Evolutionary conservation across 2,329 filamentous ascomycete genomes (phyloP).

Genomic region (Phyllosticta citriasiana): DNA sequence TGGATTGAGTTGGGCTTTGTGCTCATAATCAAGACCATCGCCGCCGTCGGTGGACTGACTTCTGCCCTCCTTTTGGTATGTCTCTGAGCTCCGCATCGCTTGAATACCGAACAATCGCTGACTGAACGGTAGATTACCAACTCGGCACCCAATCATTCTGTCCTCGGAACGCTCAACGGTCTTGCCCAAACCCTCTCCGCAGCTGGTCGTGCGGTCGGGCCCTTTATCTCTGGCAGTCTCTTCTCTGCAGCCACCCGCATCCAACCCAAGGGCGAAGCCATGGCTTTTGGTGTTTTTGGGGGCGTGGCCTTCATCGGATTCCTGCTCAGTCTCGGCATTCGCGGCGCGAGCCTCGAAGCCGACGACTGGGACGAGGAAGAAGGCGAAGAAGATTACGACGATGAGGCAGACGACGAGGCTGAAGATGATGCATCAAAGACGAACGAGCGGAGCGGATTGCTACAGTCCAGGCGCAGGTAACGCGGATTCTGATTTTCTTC

Average conservation of each 20-base stretch:
- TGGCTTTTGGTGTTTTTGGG: conserved; percentile 82
- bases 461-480: not conserved
- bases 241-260: conserved; percentile 71
- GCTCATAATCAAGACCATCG: conserved; percentile 80
- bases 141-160: conserved; percentile 74
- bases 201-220: conserved; percentile 76
- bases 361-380: conserved; percentile 43
- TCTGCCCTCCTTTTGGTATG: conserved; percentile 77
- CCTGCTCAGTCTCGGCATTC: conserved; percentile 67
- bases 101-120: conserved; percentile 9
- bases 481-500: not conserved
- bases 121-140: conserved; percentile 65
- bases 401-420: conserved; percentile 27
- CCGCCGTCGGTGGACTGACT: conserved; percentile 78
- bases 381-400: conserved; percentile 32
- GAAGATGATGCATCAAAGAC: conserved; percentile 16
- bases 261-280: conserved; percentile 67
- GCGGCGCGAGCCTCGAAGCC: conserved; percentile 50
- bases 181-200: conserved; percentile 90
- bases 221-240: conserved; percentile 76
- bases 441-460: conserved; percentile 1
- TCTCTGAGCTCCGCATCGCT: conserved; percentile 12
- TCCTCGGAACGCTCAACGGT: conserved; percentile 83
- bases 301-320: conserved; percentile 75
- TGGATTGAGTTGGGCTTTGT: conserved; percentile 73